phyloP scores from a whole-genome alignment of 2,329 filamentous ascomycete species.

The Diaporthe destruens region DNA sequence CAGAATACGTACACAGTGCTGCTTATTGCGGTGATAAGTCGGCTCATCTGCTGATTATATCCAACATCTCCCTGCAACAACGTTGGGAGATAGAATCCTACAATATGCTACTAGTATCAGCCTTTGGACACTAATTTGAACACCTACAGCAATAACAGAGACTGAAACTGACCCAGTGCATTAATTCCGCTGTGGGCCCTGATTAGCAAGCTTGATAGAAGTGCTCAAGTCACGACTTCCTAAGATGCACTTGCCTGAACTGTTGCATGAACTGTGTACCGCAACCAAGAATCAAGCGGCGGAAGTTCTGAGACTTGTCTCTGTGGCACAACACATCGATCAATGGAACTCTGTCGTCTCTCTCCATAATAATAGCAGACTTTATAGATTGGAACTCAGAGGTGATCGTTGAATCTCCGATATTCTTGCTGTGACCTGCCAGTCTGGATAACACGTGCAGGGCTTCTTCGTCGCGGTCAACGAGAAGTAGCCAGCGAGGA shows the following conservation, averaged over 20 bases:
- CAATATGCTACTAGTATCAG: neutral
- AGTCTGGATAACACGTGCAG: slow-evolving; percentile 68
- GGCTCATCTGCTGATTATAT: slow-evolving; percentile 56
- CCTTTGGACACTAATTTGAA: neutral
- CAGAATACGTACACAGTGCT: slow-evolving; percentile 55
- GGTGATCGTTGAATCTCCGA: slow-evolving; percentile 47
- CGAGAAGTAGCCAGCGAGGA: slow-evolving; percentile 64
- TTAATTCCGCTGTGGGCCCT: slow-evolving; percentile 30
- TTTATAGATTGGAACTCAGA: slow-evolving; percentile 54
- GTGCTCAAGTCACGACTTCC: too few relatives aligned
- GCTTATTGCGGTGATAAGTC: slow-evolving; percentile 67
- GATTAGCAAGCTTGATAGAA: neutral
- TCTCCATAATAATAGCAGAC: slow-evolving; percentile 52
- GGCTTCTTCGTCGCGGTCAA: slow-evolving; percentile 69
- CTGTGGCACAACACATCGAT: slow-evolving; percentile 52
- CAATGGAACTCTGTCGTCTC: slow-evolving; percentile 50
- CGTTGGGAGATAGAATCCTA: slow-evolving; percentile 63
- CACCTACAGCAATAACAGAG: neutral
- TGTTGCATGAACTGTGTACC: slow-evolving; percentile 64
- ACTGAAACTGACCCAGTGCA: slow-evolving; percentile 32
- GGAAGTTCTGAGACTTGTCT: slow-evolving; percentile 54
- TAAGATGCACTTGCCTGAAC: slow-evolving; percentile 51
- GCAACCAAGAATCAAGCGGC: slow-evolving; percentile 51
- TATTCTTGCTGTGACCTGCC: slow-evolving; percentile 58
- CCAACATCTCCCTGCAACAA: slow-evolving; percentile 69